phyloP scores from a whole-genome alignment of 768 basidiomycete species.

The Suillus spraguei region DNA sequence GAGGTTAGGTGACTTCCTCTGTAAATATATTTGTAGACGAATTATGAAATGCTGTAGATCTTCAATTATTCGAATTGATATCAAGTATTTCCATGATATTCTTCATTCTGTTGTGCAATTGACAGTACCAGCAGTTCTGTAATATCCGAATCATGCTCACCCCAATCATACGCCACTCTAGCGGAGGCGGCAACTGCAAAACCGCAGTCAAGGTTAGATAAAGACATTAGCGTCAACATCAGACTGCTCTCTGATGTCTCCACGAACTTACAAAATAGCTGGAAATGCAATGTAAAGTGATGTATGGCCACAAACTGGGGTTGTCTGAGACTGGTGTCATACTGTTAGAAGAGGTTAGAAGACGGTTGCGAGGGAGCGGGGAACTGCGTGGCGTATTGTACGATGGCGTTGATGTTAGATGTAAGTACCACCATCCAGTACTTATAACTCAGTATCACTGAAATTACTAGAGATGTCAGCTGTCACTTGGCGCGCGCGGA shows the following conservation, averaged over 20 bases:
- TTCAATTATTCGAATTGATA: too few species aligned
- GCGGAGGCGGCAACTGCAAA: neutral
- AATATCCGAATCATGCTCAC: neutral
- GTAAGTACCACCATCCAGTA: neutral
- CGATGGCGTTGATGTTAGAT: neutral
- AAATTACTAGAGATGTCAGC: neutral
- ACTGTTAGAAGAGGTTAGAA: neutral
- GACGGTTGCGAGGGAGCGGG: neutral
- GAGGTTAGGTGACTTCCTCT: neutral
- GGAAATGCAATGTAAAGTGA: neutral
- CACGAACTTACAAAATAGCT: neutral
- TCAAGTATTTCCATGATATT: too few species aligned
- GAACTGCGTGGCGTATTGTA: neutral
- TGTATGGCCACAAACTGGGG: neutral
- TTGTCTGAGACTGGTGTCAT: neutral
- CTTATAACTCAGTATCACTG: neutral
- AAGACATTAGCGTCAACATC: neutral
- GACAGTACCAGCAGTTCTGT: neutral
- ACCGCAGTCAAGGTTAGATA: too few species aligned
- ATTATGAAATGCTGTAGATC: too few species aligned
- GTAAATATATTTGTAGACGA: too few species aligned
- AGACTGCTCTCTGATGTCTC: neutral
- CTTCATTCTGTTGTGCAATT: too few species aligned
- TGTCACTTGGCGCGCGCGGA: neutral
- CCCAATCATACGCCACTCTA: neutral